phyloP scores from a whole-genome alignment of 805 yeast genomes.

The Huiozyma sinensis region DNA sequence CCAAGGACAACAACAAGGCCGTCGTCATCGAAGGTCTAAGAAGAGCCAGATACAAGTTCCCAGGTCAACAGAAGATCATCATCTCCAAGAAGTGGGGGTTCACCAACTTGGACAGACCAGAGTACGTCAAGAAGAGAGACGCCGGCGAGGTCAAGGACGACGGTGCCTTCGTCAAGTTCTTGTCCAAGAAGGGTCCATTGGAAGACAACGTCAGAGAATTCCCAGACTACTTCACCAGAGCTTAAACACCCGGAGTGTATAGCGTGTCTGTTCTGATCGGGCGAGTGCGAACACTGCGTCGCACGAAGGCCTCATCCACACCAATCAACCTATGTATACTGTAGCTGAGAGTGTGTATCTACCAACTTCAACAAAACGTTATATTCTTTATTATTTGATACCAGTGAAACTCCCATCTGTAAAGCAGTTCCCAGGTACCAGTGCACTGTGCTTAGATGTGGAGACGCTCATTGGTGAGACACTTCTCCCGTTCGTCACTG shows the following conservation, averaged over 20 bases:
- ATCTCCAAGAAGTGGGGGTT: constrained; percentile 99
- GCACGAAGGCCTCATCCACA: no score
- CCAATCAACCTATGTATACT: no score
- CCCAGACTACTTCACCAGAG: constrained; percentile 63
- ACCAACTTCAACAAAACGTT: no score
- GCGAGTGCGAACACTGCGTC: no score
- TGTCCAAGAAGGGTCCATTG: constrained; percentile 91
- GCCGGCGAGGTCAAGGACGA: constrained; percentile 98
- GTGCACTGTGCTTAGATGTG: no score
- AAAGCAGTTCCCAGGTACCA: no score
- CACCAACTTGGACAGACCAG: constrained; percentile 97
- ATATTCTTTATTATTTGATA: background rate
- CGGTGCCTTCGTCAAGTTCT: constrained; percentile 99
- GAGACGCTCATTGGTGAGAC: no score
- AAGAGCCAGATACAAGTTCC: constrained; percentile 99
- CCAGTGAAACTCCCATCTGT: background rate
- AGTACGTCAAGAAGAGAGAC: constrained; percentile 87
- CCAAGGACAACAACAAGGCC: constrained; percentile 95
- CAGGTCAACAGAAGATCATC: constrained; percentile 99
- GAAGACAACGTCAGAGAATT: constrained; percentile 83
- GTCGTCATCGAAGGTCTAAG: constrained; percentile 98
- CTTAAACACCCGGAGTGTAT: no score
- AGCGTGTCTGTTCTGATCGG: no score
- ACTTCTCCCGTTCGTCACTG: background rate
- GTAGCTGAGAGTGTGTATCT: no score